These are phyloP conservation scores for Geotrichum restrictum DNA, from an alignment of 1,139 yeast genomes.

Conservation along the genomic window DNA sequence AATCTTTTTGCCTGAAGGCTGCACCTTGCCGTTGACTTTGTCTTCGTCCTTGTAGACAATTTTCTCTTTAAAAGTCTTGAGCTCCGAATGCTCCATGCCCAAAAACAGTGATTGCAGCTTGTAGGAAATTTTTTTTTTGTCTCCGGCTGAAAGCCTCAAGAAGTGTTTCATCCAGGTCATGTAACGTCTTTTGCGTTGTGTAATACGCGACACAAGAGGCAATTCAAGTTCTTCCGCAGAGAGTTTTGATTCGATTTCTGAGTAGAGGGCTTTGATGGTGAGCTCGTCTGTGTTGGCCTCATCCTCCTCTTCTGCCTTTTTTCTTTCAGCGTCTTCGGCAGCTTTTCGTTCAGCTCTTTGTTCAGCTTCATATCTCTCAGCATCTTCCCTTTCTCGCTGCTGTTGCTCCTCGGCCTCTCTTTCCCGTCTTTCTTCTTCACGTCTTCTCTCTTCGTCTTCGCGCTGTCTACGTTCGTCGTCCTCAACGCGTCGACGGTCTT, in stretches of 20 bases:
- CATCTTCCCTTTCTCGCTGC: conserved; percentile 2
- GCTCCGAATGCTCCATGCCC: conserved; percentile 18
- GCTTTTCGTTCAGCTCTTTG: background rate
- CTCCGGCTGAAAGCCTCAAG: conserved; percentile 3
- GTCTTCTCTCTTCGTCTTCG: conserved; percentile 9
- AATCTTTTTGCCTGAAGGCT: conserved; percentile 31
- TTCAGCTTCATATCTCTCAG: background rate
- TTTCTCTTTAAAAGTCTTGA: conserved; percentile 8
- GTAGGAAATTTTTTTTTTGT: conserved; percentile 10
- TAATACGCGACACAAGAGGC: conserved; percentile 11
- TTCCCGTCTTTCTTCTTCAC: background rate
- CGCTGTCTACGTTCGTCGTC: background rate
- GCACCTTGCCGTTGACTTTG: conserved; percentile 22
- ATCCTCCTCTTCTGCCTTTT: background rate
- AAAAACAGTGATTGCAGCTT: conserved; percentile 14
- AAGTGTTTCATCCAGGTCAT: conserved; percentile 17
- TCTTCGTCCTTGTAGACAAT: conserved; percentile 12
- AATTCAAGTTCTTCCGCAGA: conserved; percentile 7
- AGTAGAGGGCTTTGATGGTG: background rate
- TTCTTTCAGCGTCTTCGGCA: background rate
- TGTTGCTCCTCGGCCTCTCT: background rate
- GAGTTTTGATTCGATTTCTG: background rate
- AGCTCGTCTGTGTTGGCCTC: conserved; percentile 21
- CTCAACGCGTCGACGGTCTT: background rate
- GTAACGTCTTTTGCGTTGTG: conserved; percentile 15